Conservation (phyloP, 768 basidiomycete species). For the Albatrellus ellisii region DNA sequence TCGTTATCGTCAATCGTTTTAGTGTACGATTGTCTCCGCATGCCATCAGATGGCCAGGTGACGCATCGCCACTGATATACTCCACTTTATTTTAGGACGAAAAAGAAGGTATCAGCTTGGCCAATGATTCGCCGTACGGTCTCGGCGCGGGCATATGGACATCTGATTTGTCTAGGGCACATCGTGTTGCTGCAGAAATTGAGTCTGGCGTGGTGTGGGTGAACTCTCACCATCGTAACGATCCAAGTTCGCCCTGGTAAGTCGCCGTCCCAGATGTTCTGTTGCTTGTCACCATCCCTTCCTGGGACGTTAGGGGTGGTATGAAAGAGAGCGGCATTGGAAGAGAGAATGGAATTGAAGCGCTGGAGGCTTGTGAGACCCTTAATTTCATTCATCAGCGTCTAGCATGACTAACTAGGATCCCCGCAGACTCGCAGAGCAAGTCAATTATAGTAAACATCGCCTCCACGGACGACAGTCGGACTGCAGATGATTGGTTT, state of each 20-base stretch:
- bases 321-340: constrained; percentile 88
- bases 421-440: constrained; percentile 58
- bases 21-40: constrained; percentile 20
- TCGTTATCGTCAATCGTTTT: constrained; percentile 55
- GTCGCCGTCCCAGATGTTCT: constrained; percentile 13
- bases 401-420: not conserved
- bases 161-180: constrained; percentile 55
- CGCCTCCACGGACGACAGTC: constrained; percentile 46
- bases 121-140: constrained; percentile 71
- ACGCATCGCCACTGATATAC: not conserved
- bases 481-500: constrained; percentile 66
- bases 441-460: constrained; percentile 72
- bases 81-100: constrained; percentile 29
- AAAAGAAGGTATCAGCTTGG: constrained; percentile 49
- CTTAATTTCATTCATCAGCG: not conserved
- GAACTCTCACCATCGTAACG: constrained; percentile 83
- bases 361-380: constrained; percentile 60
- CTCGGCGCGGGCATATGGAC: constrained; percentile 80
- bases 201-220: constrained; percentile 78
- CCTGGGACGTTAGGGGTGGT: constrained; percentile 47
- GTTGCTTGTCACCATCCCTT: not conserved
- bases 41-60: not conserved
- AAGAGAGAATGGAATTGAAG: constrained; percentile 76
- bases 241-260: constrained; percentile 81
- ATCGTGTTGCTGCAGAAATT: constrained; percentile 56